Conservation (phyloP, 495 filamentous ascomycete genomes). For the Aspergillus homomorphus region DNA sequence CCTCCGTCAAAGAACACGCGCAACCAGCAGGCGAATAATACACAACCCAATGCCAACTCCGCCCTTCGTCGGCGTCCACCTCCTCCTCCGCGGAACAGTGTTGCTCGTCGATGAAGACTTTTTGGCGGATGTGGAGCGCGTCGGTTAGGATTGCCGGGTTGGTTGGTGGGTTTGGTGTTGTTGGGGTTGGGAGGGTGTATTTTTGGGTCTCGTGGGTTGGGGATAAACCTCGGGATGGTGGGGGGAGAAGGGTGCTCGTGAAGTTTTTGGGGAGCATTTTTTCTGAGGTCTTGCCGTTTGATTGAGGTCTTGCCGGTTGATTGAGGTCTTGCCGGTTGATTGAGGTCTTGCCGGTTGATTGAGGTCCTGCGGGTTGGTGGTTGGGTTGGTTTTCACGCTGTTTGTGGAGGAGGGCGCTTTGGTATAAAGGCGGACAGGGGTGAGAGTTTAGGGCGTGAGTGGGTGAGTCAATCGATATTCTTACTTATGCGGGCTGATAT, state of each 20-base stretch:
- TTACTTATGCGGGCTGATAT: not conserved
- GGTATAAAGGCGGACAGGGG: not conserved
- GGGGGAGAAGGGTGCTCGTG: slow-evolving; percentile 25
- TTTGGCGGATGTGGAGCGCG: slow-evolving; percentile 71
- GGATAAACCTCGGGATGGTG: slow-evolving; percentile 22
- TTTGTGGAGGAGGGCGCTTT: not conserved
- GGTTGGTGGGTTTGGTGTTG: slow-evolving; percentile 23
- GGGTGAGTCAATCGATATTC: not conserved
- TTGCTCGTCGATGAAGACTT: slow-evolving; percentile 80
- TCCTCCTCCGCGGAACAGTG: slow-evolving; percentile 63
- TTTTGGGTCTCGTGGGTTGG: not conserved
- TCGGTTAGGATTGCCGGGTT: slow-evolving; percentile 64
- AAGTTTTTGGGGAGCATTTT: slow-evolving; percentile 10
- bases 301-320: not conserved
- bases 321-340: not conserved
- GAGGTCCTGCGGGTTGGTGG: not conserved
- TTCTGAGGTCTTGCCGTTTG: not conserved
- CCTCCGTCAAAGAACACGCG: too few species aligned
- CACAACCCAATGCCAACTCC: slow-evolving; percentile 78
- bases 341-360: not conserved
- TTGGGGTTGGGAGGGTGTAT: slow-evolving; percentile 22
- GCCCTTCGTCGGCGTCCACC: slow-evolving; percentile 72
- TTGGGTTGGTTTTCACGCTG: not conserved
- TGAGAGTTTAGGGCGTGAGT: not conserved
- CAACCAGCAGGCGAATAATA: slow-evolving; percentile 42